These are phyloP conservation scores for Pseudopithomyces chartarum DNA, from an alignment of 2,329 filamentous ascomycete genomes.

Conservation along the genomic window DNA sequence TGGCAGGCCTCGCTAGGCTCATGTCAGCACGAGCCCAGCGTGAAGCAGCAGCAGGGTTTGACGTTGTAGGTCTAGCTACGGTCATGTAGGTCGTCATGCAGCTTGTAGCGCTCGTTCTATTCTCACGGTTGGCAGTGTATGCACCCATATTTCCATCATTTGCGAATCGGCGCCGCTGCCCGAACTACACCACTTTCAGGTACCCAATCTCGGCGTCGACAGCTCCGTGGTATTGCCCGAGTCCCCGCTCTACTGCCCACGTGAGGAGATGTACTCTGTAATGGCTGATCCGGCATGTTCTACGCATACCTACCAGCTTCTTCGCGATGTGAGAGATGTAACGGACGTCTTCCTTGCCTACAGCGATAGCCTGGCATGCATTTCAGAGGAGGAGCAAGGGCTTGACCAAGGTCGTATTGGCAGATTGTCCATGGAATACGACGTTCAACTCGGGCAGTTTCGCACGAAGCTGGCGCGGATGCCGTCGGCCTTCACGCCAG, in stretches of 20 bases:
- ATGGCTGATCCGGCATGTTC: slow-evolving; percentile 27
- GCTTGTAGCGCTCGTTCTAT: neutral
- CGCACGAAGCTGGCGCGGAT: slow-evolving; percentile 20
- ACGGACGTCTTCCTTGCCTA: slow-evolving; percentile 33
- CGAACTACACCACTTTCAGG: slow-evolving; percentile 21
- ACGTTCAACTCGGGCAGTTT: slow-evolving; percentile 19
- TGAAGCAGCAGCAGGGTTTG: slow-evolving; percentile 14
- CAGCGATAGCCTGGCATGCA: neutral
- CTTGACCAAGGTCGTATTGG: slow-evolving; percentile 4
- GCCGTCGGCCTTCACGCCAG: slow-evolving; percentile 29
- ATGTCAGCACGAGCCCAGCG: slow-evolving; percentile 32
- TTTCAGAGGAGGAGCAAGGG: slow-evolving; percentile 7
- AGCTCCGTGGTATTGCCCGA: slow-evolving; percentile 27
- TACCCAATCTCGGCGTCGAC: slow-evolving; percentile 4
- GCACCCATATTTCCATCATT: slow-evolving; percentile 33
- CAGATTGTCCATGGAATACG: slow-evolving; percentile 15
- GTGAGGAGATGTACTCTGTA: slow-evolving; percentile 24
- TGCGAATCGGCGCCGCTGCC: slow-evolving; percentile 29
- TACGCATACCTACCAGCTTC: slow-evolving; percentile 23
- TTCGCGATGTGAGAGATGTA: slow-evolving; percentile 39
- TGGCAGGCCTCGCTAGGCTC: slow-evolving; percentile 28
- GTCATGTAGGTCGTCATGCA: slow-evolving; percentile 24
- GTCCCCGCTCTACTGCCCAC: slow-evolving; percentile 41
- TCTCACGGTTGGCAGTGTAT: slow-evolving; percentile 24
- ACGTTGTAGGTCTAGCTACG: slow-evolving; percentile 23